phyloP scores from a whole-genome alignment of 2,329 filamentous ascomycete species.

The Xylaria polymorpha region DNA sequence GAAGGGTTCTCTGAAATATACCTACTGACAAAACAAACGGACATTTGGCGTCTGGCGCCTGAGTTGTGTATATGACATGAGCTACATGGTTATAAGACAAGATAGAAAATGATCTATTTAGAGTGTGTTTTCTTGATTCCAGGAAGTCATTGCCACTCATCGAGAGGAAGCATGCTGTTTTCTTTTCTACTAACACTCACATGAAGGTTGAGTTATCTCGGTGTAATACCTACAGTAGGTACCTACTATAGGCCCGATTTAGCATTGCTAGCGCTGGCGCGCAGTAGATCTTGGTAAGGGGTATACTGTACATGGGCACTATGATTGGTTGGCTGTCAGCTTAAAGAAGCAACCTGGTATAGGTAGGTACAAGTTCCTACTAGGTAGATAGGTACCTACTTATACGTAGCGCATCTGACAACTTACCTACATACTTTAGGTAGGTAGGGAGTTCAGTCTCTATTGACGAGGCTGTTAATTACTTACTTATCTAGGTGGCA shows the following conservation, averaged over 20 bases:
- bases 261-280: background rate
- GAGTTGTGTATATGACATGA: background rate
- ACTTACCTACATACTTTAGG: no score
- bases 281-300: no score
- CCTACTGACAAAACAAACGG: background rate
- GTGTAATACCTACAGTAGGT: no score
- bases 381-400: no score
- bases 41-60: background rate
- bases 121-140: background rate
- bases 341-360: no score
- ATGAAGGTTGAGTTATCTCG: no score
- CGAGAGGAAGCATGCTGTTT: background rate
- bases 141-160: background rate
- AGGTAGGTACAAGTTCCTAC: no score
- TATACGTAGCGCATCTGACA: no score
- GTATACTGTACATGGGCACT: no score
- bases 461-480: background rate
- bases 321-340: background rate
- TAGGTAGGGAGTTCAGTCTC: no score
- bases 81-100: background rate
- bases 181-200: no score
- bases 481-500: background rate
- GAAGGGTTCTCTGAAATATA: background rate
- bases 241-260: background rate
- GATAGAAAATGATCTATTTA: background rate